Percentiles rank a stretch among this genome's conserved stretches.
These are phyloP conservation scores for Mucor piriformis DNA, from an alignment of 371 early-diverging fungal species.

Conservation along the genomic window DNA sequence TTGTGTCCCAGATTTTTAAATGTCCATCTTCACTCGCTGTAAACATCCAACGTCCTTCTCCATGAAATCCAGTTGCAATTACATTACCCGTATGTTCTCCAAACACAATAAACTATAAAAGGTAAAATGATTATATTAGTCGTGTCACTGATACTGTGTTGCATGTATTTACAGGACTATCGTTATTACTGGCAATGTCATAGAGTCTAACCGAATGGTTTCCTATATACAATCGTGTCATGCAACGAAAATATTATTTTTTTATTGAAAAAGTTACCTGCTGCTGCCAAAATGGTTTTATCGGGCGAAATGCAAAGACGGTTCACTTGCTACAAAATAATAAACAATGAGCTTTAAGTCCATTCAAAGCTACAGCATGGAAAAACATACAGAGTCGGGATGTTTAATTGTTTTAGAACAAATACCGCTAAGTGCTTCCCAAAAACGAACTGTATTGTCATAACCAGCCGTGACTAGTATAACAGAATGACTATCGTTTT, in stretches of 20 bases:
- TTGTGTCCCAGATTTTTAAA: slow-evolving; percentile 90
- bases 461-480: slow-evolving; percentile 94
- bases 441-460: slow-evolving; percentile 96
- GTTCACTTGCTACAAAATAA: slow-evolving; percentile 82
- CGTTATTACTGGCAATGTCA: slow-evolving; percentile 80
- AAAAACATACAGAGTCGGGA: slow-evolving; percentile 76
- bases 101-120: slow-evolving; percentile 67
- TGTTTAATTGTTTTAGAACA: slow-evolving; percentile 94
- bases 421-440: slow-evolving; percentile 95
- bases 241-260: not conserved
- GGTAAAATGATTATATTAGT: not conserved
- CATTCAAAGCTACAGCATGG: not conserved
- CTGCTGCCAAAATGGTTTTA: slow-evolving; percentile 91
- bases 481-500: slow-evolving; percentile 76
- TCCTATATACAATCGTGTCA: slow-evolving; percentile 39
- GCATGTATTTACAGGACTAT: slow-evolving; percentile 67
- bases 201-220: slow-evolving; percentile 85
- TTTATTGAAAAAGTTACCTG: slow-evolving; percentile 70
- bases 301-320: slow-evolving; percentile 91
- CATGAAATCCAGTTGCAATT: slow-evolving; percentile 91
- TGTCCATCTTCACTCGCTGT: slow-evolving; percentile 93
- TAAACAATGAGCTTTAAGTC: slow-evolving; percentile 67
- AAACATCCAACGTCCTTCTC: slow-evolving; percentile 92
- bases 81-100: slow-evolving; percentile 92
- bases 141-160: too few species aligned